phyloP scores from a whole-genome alignment of 495 filamentous ascomycete genomes.

The Penicillium arizonense region DNA sequence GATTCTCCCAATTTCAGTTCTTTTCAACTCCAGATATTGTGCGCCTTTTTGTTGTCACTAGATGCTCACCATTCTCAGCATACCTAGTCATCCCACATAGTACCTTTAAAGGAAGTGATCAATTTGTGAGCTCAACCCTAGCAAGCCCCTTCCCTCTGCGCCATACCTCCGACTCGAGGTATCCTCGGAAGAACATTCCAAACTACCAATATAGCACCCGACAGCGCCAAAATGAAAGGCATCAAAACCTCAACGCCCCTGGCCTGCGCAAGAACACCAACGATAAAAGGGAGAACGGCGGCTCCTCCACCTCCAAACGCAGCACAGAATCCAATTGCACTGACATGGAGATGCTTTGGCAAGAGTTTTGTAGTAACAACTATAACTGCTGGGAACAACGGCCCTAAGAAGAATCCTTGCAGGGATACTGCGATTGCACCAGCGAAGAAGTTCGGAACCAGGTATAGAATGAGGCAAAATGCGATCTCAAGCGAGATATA shows the following conservation, averaged over 20 bases:
- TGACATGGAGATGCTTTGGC: conserved; percentile 71
- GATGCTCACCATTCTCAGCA: no score
- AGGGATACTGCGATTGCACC: conserved; percentile 63
- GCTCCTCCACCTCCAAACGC: conserved; percentile 76
- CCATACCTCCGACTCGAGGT: not conserved
- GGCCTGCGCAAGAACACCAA: conserved; percentile 75
- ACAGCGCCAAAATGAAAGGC: conserved; percentile 65
- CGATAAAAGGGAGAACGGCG: conserved; percentile 74
- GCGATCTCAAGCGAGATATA: conserved; percentile 49
- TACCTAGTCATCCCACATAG: no score
- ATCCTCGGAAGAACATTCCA: conserved; percentile 5
- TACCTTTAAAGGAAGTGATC: no score
- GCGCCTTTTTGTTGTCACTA: no score
- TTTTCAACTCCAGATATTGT: no score
- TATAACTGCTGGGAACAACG: conserved; percentile 69
- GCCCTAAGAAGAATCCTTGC: conserved; percentile 65
- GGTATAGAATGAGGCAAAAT: conserved; percentile 58
- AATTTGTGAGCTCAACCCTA: not conserved
- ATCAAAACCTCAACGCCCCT: conserved; percentile 74
- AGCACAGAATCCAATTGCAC: conserved; percentile 76
- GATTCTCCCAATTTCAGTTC: no score
- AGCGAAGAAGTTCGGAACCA: conserved; percentile 66
- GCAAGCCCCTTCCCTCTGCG: not conserved
- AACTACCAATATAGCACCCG: conserved; percentile 46
- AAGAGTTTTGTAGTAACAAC: conserved; percentile 74